Evolutionary conservation across 169 alveolate genomes (phyloP), one percentile per base, ranked within the genome.

Genomic region (Cryptosporidium parvum): DNA sequence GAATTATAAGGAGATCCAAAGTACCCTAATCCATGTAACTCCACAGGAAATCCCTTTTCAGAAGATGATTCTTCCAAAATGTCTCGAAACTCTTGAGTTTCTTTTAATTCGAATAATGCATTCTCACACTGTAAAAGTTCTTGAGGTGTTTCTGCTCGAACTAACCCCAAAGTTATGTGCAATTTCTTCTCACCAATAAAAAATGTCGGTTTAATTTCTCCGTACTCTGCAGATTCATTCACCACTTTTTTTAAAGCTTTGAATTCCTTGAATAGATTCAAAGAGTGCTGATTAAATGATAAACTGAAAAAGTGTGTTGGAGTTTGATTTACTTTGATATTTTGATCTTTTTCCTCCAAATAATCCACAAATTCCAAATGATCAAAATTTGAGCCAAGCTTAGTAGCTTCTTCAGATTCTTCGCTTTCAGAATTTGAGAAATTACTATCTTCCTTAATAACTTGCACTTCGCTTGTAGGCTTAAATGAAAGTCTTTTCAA

Each of bases 221-320:
- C 75, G 26, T 44, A 80, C 14, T 80, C 89, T 12, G 56, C 80
- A 3, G 89, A 80, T 9, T 80, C 35, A n/a, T 4, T 5, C 4
- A 80, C 56, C 12, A 16, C 33, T 62, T 18, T 65, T 31, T 80
- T 80, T 23, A 80, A 51, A 42, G 59, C 42, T 21, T 21, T 80
- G 70, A 80, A 80, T 44, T 37, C 73, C 7, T 39, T 65, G 33
- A 26, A 21, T 48, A 80, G 59, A 14, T 80, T 58, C 10, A 10
- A 14, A 31, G 89, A 59, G 10, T 80, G 48, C 2, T 23, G n/a
- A 65, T 80, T 65, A 65, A 80, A 80, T 23, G 89, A 18, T 31
- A 80, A 80, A 39, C 89, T 62, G 23, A 80, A 44, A 33, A 80
- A 80, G 67, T 80, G 89, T 18, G 89, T 61, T 12, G 89, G 89